These are phyloP conservation scores for Hymenoscyphus fructigenus DNA, from an alignment of 2,329 filamentous ascomycete species.

Conservation along the genomic window DNA sequence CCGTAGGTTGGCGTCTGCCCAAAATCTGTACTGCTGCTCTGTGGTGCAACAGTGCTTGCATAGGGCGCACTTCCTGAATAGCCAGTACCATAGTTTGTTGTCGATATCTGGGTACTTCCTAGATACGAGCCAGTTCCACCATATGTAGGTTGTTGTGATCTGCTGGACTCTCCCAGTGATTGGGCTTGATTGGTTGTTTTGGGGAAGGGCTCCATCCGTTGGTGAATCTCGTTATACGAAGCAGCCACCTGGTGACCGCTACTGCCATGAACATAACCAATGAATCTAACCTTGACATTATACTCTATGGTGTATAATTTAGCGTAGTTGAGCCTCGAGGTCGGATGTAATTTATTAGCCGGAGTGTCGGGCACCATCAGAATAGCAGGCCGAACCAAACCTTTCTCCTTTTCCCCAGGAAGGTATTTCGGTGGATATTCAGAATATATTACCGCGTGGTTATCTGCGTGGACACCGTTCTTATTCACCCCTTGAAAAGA, in stretches of 20 bases:
- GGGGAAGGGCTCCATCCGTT: not conserved
- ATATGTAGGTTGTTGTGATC: not conserved
- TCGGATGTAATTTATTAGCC: slow-evolving; percentile 2
- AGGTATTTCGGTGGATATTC: not conserved
- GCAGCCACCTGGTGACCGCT: slow-evolving; percentile 9
- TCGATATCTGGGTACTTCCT: no score
- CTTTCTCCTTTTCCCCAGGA: slow-evolving; percentile 11
- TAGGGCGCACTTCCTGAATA: no score
- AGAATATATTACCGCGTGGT: slow-evolving; percentile 24
- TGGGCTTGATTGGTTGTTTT: not conserved
- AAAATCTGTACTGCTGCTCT: no score
- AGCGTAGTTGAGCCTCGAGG: slow-evolving; percentile 27
- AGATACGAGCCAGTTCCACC: no score
- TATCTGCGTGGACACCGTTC: slow-evolving; percentile 16
- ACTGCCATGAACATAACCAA: slow-evolving; percentile 20
- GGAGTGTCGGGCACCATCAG: not conserved
- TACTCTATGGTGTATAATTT: slow-evolving; percentile 31
- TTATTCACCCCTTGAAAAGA: slow-evolving; percentile 15
- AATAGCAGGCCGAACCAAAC: slow-evolving; percentile 7
- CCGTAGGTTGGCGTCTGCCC: no score
- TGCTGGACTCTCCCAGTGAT: not conserved
- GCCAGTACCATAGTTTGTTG: no score
- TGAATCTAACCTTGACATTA: slow-evolving; percentile 28
- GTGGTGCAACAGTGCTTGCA: no score
- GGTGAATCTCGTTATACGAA: slow-evolving; percentile 17